Percentiles rank a stretch among this genome's conserved stretches.
phyloP scores from a whole-genome alignment of 208 protist species.

The Crithidia thermophila region DNA sequence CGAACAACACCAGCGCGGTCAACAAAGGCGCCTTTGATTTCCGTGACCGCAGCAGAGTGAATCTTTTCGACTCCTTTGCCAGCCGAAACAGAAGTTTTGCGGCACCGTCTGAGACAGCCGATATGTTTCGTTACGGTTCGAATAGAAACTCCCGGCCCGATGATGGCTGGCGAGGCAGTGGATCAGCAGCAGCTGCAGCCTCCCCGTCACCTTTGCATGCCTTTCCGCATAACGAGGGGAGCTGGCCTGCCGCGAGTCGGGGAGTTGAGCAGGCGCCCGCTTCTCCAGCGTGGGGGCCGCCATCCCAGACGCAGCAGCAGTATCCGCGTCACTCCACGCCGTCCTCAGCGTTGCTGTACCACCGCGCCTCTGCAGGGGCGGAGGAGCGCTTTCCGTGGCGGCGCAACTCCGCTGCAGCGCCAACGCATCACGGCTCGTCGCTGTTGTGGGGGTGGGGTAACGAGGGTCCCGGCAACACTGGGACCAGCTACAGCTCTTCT shows the following conservation, averaged over 20 bases:
- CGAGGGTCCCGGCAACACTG: not conserved
- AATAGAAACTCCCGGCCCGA: no score
- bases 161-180: no score
- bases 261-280: no score
- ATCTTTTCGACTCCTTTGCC: not conserved
- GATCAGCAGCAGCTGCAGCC: no score
- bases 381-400: slow-evolving; percentile 23
- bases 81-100: not conserved
- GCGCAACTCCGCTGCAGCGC: not conserved
- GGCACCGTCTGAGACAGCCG: not conserved
- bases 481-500: not conserved
- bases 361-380: not conserved
- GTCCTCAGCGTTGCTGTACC: not conserved
- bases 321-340: not conserved
- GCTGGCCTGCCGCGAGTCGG: no score
- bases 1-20: not conserved
- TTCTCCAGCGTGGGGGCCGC: no score
- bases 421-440: slow-evolving; percentile 16
- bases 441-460: slow-evolving; percentile 34
- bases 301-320: not conserved
- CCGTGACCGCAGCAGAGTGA: not conserved
- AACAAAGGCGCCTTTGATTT: not conserved
- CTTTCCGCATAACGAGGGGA: no score
- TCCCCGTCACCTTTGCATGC: no score
- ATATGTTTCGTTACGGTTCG: slow-evolving; percentile 17